Conservation (phyloP, 2,329 filamentous ascomycete genomes). For the Penicillium palitans region DNA sequence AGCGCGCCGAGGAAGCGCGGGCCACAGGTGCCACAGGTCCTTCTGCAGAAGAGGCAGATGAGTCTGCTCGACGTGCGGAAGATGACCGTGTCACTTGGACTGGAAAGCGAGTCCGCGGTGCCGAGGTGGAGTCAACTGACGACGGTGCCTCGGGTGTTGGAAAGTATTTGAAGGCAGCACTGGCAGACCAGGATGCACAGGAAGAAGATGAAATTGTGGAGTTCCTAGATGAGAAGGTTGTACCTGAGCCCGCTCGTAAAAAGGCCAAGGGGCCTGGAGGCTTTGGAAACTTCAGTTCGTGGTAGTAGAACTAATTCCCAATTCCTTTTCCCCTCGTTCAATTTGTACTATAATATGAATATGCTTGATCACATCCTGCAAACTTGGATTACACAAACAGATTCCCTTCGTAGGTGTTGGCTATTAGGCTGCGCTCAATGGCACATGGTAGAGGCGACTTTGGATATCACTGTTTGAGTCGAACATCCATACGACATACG, state of each 20-base stretch:
- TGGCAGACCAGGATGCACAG: constrained; percentile 39
- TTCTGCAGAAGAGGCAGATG: constrained; percentile 26
- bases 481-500: no score
- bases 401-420: no score
- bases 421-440: no score
- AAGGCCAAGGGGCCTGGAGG: constrained; percentile 70
- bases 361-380: neutral
- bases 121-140: constrained; percentile 58
- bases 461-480: no score
- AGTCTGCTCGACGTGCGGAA: constrained; percentile 53
- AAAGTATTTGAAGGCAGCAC: constrained; percentile 74
- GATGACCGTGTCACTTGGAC: constrained; percentile 95
- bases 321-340: no score
- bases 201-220: constrained; percentile 62
- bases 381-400: no score
- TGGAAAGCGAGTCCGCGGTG: constrained; percentile 77
- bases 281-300: constrained; percentile 93
- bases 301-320: constrained; percentile 56
- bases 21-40: constrained; percentile 40
- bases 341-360: neutral
- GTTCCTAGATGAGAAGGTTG: constrained; percentile 62
- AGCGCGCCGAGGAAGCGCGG: constrained; percentile 61
- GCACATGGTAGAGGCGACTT: no score
- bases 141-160: constrained; percentile 59
- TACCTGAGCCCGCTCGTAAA: constrained; percentile 71